These are phyloP conservation scores for Podospora fimiseda DNA, from an alignment of 495 filamentous ascomycete genomes.

Conservation along the genomic window DNA sequence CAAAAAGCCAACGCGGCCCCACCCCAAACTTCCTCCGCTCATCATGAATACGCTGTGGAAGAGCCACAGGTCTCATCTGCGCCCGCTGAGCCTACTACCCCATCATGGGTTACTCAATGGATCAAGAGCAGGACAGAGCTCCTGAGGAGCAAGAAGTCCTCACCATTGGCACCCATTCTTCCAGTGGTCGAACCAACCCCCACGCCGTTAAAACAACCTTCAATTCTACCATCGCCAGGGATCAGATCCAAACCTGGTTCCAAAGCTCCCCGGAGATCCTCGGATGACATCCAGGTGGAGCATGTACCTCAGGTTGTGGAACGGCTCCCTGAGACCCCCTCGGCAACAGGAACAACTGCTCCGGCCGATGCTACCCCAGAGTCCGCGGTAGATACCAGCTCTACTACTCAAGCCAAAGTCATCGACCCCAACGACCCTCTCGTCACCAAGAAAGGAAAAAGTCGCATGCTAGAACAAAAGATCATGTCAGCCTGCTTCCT, in stretches of 20 bases:
- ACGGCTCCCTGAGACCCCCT: not conserved
- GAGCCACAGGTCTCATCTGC: not conserved
- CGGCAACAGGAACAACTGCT: not conserved
- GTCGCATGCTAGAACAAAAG: not conserved
- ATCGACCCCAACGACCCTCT: not conserved
- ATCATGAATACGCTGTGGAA: not conserved
- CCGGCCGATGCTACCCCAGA: not conserved
- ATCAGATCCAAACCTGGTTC: not conserved
- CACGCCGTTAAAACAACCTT: not conserved
- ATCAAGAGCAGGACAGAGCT: not conserved
- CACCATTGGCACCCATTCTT: not conserved
- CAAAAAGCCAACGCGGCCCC: not conserved
- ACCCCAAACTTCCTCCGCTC: not conserved
- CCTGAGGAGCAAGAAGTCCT: no score
- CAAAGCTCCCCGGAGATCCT: not conserved
- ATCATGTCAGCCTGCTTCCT: not conserved
- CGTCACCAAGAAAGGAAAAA: not conserved
- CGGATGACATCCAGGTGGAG: not conserved
- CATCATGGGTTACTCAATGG: not conserved
- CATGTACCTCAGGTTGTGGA: not conserved
- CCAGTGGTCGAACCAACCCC: not conserved
- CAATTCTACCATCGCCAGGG: not conserved
- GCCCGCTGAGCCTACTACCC: not conserved
- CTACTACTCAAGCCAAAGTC: not conserved
- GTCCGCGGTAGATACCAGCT: not conserved